Conservation (phyloP, 192 early-diverging fungal species). For the Mortierella alpina region DNA sequence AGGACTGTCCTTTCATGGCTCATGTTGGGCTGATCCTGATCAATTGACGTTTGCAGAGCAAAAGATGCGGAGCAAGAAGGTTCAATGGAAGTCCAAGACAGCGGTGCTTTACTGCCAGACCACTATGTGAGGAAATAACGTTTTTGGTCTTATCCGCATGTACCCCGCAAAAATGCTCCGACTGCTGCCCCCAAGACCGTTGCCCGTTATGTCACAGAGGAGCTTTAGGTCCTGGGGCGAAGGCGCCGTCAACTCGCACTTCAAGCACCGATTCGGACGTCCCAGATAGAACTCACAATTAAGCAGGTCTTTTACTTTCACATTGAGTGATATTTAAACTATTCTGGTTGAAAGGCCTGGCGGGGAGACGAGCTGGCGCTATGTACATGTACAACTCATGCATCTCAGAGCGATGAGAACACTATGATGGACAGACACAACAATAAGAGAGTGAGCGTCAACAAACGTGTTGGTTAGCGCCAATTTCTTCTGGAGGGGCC, state of each 20-base stretch:
- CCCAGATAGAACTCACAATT: no score
- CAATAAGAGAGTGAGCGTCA: not conserved
- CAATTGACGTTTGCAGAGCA: not conserved
- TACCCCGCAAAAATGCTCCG: no score
- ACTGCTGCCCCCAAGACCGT: slow-evolving; percentile 80
- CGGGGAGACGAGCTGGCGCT: no score
- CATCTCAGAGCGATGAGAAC: no score
- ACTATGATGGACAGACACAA: not conserved
- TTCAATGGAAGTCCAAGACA: no score
- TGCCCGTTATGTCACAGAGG: slow-evolving; percentile 78
- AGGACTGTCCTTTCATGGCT: slow-evolving; percentile 27
- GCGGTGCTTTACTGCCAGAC: no score
- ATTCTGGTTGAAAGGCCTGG: no score
- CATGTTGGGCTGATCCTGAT: slow-evolving; percentile 15
- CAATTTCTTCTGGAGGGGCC: not conserved
- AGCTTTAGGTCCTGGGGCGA: slow-evolving; percentile 91
- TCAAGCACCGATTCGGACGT: slow-evolving; percentile 82
- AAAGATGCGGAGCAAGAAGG: not conserved
- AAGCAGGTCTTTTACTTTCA: no score
- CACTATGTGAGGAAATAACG: no score
- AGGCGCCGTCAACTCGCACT: slow-evolving; percentile 90
- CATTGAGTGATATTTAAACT: no score
- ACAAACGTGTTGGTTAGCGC: not conserved
- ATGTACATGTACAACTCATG: no score
- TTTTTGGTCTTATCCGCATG: no score